These are phyloP conservation scores for Echria macrotheca DNA, from an alignment of 495 filamentous ascomycete species.

Conservation along the genomic window DNA sequence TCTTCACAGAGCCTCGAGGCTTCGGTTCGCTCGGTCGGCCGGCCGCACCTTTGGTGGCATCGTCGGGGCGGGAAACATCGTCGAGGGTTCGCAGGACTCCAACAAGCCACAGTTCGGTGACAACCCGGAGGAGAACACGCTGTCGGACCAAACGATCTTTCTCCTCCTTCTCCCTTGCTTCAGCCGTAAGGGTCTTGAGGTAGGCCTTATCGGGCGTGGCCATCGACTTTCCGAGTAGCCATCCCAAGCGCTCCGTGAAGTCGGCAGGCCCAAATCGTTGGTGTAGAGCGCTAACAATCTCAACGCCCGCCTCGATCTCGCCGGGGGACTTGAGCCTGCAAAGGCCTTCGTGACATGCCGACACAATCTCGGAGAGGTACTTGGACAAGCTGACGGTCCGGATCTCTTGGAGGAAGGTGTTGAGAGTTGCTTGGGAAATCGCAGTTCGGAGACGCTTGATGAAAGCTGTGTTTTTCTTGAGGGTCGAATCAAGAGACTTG, in stretches of 20 bases:
- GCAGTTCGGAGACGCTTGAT: slow-evolving; percentile 94
- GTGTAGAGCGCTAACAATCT: slow-evolving; percentile 89
- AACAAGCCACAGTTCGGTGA: slow-evolving; percentile 95
- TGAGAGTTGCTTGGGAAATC: slow-evolving; percentile 67
- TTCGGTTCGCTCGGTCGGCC: slow-evolving; percentile 51
- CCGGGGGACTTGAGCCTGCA: slow-evolving; percentile 84
- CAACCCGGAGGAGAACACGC: slow-evolving; percentile 76
- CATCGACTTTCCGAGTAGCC: slow-evolving; percentile 86
- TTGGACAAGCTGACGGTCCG: slow-evolving; percentile 90
- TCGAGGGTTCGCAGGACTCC: slow-evolving; percentile 81
- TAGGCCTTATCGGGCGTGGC: slow-evolving; percentile 85
- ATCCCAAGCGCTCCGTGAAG: slow-evolving; percentile 87
- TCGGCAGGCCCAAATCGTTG: slow-evolving; percentile 89
- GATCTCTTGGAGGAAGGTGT: slow-evolving; percentile 86
- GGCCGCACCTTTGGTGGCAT: slow-evolving; percentile 56
- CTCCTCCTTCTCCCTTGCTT: slow-evolving; percentile 89
- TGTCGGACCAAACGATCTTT: slow-evolving; percentile 87
- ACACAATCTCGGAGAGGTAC: slow-evolving; percentile 95
- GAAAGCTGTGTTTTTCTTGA: slow-evolving; percentile 99
- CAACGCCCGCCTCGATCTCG: slow-evolving; percentile 86
- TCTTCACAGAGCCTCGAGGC: slow-evolving; percentile 45
- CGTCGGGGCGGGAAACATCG: slow-evolving; percentile 81
- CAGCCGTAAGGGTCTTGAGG: slow-evolving; percentile 70
- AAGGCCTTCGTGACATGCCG: slow-evolving; percentile 94
- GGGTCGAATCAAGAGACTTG: slow-evolving; percentile 83